These are phyloP conservation scores for Nissolia schottii DNA, from an alignment of 306 rosid species.

Conservation along the genomic window DNA sequence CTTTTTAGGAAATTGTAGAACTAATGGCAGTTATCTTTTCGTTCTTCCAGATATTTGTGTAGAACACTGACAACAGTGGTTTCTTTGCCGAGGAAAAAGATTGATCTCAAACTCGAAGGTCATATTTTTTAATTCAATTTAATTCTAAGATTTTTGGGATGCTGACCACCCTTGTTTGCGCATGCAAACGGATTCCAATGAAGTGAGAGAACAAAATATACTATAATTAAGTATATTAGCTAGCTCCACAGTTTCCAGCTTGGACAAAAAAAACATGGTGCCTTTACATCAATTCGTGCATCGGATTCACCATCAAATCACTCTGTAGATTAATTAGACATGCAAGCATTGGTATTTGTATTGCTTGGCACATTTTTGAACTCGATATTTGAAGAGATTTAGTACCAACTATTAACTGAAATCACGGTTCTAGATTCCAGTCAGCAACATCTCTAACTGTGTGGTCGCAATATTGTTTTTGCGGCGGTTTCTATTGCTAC, in stretches of 20 bases:
- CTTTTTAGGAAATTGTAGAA: slow-evolving; percentile 39
- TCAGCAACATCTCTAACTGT: no score
- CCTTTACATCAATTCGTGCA: background rate
- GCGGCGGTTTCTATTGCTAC: no score
- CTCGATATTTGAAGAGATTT: background rate
- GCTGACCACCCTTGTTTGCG: slow-evolving; percentile 51
- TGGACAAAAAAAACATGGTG: slow-evolving; percentile 4
- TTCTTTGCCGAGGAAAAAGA: slow-evolving; percentile 27
- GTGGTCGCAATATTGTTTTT: no score
- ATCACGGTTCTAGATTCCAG: no score
- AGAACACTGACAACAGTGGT: slow-evolving; percentile 25
- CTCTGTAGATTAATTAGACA: background rate
- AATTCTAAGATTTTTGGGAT: slow-evolving; percentile 39
- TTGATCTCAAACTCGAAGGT: slow-evolving; percentile 17
- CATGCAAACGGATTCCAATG: slow-evolving; percentile 64
- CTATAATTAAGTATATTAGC: slow-evolving; percentile 6
- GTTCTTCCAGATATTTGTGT: slow-evolving; percentile 30
- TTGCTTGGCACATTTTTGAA: background rate
- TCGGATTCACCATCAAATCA: background rate
- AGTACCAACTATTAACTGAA: background rate
- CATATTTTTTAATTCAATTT: no score
- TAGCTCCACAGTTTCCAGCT: slow-evolving; percentile 20
- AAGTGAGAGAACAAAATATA: slow-evolving; percentile 25
- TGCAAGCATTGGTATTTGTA: background rate
- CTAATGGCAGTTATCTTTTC: slow-evolving; percentile 24